Conservation (phyloP, 2,329 filamentous ascomycete species). For the Exutisphaerella laricina region DNA sequence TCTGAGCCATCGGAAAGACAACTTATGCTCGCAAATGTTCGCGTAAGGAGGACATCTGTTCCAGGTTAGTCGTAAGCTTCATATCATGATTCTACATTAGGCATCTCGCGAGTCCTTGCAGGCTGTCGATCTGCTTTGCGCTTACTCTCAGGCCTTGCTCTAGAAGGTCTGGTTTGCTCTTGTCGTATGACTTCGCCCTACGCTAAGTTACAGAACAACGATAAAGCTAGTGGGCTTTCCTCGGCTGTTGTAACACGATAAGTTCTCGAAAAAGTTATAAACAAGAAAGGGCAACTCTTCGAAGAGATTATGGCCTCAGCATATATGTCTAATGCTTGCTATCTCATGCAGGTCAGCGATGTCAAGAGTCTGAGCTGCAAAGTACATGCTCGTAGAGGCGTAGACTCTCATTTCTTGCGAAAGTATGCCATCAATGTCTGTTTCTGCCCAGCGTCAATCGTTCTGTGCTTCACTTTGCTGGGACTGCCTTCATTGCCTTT, state of each 20-base stretch:
- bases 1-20: conserved; percentile 58
- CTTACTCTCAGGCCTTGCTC: conserved; percentile 15
- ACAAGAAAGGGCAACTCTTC: too few species aligned
- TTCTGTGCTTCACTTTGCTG: conserved; percentile 13
- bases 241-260: too few species aligned
- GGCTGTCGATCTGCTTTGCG: conserved; percentile 26
- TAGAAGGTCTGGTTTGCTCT: conserved; percentile 31
- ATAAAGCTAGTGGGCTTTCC: too few species aligned
- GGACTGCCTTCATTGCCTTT: conserved; percentile 30
- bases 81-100: too few species aligned
- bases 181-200: conserved; percentile 53
- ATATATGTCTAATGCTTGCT: too few species aligned
- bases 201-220: conserved; percentile 66
- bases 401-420: conserved; percentile 8
- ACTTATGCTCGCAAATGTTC: conserved; percentile 59
- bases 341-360: too few species aligned
- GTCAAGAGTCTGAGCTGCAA: too few species aligned
- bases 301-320: too few species aligned
- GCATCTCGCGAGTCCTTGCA: conserved; percentile 65
- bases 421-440: conserved; percentile 18
- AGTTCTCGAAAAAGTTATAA: too few species aligned
- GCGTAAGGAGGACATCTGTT: conserved; percentile 38
- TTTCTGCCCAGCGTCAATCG: conserved; percentile 15
- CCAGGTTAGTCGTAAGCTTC: too few species aligned
- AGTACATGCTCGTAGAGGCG: too few species aligned